phyloP scores from a whole-genome alignment of 257 asterid genomes.

The Solanum sparsipilum region DNA sequence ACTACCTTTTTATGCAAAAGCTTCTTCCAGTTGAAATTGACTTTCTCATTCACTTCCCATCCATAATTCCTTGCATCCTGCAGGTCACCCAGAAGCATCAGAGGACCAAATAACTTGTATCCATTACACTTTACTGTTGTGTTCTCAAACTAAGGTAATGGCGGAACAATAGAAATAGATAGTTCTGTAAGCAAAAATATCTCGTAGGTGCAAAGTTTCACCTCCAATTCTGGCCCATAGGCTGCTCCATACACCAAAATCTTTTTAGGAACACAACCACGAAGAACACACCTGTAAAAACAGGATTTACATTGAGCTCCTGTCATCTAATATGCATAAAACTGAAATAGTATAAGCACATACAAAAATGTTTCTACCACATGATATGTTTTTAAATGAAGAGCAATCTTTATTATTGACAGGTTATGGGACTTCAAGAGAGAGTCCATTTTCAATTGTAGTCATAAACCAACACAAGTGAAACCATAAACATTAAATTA shows the following conservation, averaged over 20 bases:
- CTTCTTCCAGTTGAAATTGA: constrained; percentile 90
- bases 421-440: not conserved
- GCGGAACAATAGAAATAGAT: not conserved
- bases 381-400: not conserved
- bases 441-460: not conserved
- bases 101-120: not conserved
- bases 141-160: not conserved
- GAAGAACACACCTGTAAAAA: constrained; percentile 64
- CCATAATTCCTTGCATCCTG: constrained; percentile 96
- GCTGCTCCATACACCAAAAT: constrained; percentile 96
- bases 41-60: constrained; percentile 79
- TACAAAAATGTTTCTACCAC: not conserved
- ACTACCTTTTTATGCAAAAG: constrained; percentile 87
- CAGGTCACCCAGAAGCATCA: constrained; percentile 5
- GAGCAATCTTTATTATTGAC: not conserved
- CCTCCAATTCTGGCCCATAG: constrained; percentile 97
- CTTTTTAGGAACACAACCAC: constrained; percentile 99
- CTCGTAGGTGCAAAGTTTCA: constrained; percentile 5
- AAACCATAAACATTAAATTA: not conserved
- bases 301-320: not conserved
- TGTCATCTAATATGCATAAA: not conserved
- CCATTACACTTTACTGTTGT: not conserved
- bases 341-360: not conserved
- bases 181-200: not conserved
- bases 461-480: not conserved